A percentile compares a stretch with the other conserved stretches of the same genome.
Evolutionary conservation across 2,329 filamentous ascomycete genomes (phyloP).

Genomic region (Pseudogymnoascus sp.): DNA sequence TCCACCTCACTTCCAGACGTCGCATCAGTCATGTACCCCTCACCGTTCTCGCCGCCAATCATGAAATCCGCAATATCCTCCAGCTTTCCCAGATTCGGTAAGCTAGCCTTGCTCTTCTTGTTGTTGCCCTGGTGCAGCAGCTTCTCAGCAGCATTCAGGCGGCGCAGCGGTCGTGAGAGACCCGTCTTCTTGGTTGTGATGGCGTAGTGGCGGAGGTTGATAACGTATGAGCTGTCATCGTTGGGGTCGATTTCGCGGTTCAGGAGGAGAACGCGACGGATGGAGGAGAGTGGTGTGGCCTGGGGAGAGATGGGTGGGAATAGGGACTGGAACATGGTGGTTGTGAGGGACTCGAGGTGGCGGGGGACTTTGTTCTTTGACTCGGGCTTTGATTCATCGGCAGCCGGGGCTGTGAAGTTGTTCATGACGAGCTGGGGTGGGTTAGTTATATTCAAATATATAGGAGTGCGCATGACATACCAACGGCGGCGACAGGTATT

Average conservation of each 20-base stretch:
- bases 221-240: slow-evolving; percentile 62
- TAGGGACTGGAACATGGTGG: slow-evolving; percentile 89
- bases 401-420: slow-evolving; percentile 68
- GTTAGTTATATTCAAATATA: slow-evolving; percentile 22
- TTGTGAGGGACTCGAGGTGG: slow-evolving; percentile 86
- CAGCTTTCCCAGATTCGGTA: slow-evolving; percentile 85
- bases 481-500: slow-evolving; percentile 77
- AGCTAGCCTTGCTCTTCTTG: slow-evolving; percentile 55
- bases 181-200: slow-evolving; percentile 85
- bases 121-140: slow-evolving; percentile 45
- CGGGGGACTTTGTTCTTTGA: slow-evolving; percentile 68
- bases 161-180: slow-evolving; percentile 72
- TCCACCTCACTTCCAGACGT: slow-evolving; percentile 86
- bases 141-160: slow-evolving; percentile 79
- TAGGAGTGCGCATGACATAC: slow-evolving; percentile 34
- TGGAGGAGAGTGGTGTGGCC: slow-evolving; percentile 80
- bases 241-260: slow-evolving; percentile 62
- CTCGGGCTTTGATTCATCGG: slow-evolving; percentile 34
- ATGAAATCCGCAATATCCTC: slow-evolving; percentile 94
- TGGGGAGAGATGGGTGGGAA: slow-evolving; percentile 95
- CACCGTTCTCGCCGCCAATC: slow-evolving; percentile 67
- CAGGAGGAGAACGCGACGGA: slow-evolving; percentile 79
- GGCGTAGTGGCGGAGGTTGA: slow-evolving; percentile 88
- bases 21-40: slow-evolving; percentile 77
- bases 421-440: slow-evolving; percentile 79